Percentiles rank a stretch among this genome's conserved stretches.
Evolutionary conservation across 2,329 filamentous ascomycete genomes (phyloP).

Genomic region (Colletotrichum sp.): DNA sequence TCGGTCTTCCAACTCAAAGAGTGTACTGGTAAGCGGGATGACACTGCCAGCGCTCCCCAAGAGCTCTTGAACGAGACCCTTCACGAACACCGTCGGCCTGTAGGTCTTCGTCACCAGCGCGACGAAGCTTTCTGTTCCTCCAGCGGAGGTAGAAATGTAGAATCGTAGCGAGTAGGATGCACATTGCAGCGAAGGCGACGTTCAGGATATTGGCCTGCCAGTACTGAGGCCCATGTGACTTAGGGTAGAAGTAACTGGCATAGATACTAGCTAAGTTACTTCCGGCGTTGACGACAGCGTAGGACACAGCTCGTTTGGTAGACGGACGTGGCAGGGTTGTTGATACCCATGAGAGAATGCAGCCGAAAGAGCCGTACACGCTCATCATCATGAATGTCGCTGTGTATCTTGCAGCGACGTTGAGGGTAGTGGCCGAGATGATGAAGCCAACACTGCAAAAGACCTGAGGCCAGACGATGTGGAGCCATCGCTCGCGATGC

Average conservation of each 20-base stretch:
- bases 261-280: constrained; percentile 62
- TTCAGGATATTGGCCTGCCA: not conserved
- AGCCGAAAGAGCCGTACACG: not conserved
- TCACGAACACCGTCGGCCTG: not conserved
- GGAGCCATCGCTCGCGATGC: constrained; percentile 52
- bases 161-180: not conserved
- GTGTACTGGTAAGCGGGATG: not conserved
- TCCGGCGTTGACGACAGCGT: constrained; percentile 61
- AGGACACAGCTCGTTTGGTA: constrained; percentile 68
- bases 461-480: constrained; percentile 45
- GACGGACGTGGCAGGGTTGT: constrained; percentile 77
- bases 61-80: not conserved
- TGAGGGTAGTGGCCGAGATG: not conserved
- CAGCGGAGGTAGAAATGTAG: not conserved
- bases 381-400: constrained; percentile 16
- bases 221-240: constrained; percentile 71
- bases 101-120: not conserved
- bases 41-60: not conserved
- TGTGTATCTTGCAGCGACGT: not conserved
- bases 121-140: not conserved
- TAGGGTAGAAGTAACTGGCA: constrained; percentile 57
- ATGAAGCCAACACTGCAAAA: constrained; percentile 34
- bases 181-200: not conserved
- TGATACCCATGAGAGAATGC: constrained; percentile 71
- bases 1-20: not conserved